Conservation (phyloP, 768 basidiomycete genomes). For the Galerina marginata region DNA sequence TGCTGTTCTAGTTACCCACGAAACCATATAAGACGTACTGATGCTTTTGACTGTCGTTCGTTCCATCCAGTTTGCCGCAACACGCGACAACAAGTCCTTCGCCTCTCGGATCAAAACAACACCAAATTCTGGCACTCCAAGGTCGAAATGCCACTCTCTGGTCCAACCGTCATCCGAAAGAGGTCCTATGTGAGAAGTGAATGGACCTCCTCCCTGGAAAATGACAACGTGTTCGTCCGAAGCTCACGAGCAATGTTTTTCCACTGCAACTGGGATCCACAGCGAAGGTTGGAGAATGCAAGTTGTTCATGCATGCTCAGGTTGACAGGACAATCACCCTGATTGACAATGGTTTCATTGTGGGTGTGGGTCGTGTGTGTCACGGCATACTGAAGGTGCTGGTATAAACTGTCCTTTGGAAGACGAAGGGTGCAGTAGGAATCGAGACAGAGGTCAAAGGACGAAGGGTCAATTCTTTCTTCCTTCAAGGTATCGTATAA, state of each 20-base stretch:
- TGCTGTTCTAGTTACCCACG: not conserved
- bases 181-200: constrained; percentile 38
- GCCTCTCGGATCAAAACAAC: constrained; percentile 40
- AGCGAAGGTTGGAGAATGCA: constrained; percentile 50
- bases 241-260: constrained; percentile 55
- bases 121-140: constrained; percentile 39
- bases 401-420: constrained; percentile 34
- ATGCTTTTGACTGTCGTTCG: constrained; percentile 21
- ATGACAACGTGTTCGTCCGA: constrained; percentile 40
- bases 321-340: constrained; percentile 42
- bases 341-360: constrained; percentile 50
- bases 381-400: constrained; percentile 40
- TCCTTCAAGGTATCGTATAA: constrained; percentile 31
- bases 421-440: constrained; percentile 36
- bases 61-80: constrained; percentile 48
- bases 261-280: constrained; percentile 53
- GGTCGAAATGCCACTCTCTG: constrained; percentile 46
- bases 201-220: constrained; percentile 46
- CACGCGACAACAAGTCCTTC: constrained; percentile 34
- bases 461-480: constrained; percentile 13
- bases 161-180: not conserved
- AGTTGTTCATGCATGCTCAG: constrained; percentile 51
- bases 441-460: constrained; percentile 24
- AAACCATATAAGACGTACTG: constrained; percentile 14
- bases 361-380: constrained; percentile 40